Conservation (phyloP, 2,329 filamentous ascomycete genomes). For the Aspergillus novoparasiticus region DNA sequence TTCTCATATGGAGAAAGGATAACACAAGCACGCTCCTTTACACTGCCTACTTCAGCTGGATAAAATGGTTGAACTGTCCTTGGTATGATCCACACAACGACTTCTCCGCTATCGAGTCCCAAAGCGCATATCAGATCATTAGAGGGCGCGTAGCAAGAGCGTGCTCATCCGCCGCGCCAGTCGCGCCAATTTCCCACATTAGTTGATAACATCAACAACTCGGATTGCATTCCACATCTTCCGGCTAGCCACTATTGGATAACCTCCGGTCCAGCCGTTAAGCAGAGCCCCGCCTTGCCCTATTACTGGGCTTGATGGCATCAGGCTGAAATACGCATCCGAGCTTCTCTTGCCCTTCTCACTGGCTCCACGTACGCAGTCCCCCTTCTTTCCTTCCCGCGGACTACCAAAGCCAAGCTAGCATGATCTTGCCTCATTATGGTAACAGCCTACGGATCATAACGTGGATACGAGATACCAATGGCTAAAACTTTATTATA, state of each 20-base stretch:
- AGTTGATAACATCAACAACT: neutral
- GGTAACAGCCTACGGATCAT: neutral
- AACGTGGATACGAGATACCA: neutral
- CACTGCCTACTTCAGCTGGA: neutral
- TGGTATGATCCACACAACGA: neutral
- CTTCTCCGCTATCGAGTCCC: too few species aligned
- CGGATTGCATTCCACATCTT: neutral
- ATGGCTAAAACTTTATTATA: neutral
- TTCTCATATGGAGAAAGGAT: neutral
- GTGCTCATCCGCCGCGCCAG: neutral
- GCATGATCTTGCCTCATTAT: neutral
- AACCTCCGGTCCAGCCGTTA: neutral
- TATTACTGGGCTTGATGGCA: neutral
- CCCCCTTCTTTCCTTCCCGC: too few species aligned
- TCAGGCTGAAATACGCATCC: too few species aligned
- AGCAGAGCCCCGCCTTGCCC: too few species aligned
- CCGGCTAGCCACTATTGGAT: neutral
- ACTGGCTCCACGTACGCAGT: neutral
- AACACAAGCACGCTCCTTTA: fast-evolving
- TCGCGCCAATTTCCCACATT: neutral
- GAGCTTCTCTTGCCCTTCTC: neutral
- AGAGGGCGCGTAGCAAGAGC: neutral
- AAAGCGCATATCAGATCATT: too few species aligned
- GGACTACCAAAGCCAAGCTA: neutral
- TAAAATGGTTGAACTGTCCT: neutral